These are phyloP conservation scores for Polyplosphaeria fusca DNA, from an alignment of 495 filamentous ascomycete species.

Conservation along the genomic window DNA sequence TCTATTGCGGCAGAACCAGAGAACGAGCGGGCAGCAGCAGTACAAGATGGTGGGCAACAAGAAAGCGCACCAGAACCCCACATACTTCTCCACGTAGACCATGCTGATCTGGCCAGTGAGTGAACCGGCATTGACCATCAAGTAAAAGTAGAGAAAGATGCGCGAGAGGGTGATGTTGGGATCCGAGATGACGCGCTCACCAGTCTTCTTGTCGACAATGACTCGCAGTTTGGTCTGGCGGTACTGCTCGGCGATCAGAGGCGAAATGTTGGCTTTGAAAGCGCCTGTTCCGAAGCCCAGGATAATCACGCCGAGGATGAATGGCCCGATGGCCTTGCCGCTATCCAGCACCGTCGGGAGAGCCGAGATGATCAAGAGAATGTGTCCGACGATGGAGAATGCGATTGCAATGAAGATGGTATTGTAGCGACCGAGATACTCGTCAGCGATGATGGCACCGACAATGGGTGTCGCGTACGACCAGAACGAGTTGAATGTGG, in stretches of 20 bases:
- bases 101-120: constrained; percentile 54
- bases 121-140: constrained; percentile 68
- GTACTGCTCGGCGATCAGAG: constrained; percentile 59
- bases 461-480: constrained; percentile 66
- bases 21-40: constrained; percentile 59
- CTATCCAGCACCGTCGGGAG: constrained; percentile 60
- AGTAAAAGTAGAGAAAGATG: constrained; percentile 63
- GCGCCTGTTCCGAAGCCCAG: constrained; percentile 65
- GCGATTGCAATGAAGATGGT: constrained; percentile 60
- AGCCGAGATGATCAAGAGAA: constrained; percentile 62
- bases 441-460: constrained; percentile 70
- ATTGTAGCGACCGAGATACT: constrained; percentile 66
- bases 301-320: constrained; percentile 60
- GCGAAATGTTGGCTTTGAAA: constrained; percentile 64
- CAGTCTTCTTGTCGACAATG: constrained; percentile 25
- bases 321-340: constrained; percentile 54
- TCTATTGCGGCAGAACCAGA: constrained; percentile 57
- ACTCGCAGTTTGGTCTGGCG: constrained; percentile 40
- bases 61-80: constrained; percentile 74
- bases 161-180: constrained; percentile 60
- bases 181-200: constrained; percentile 61
- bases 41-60: constrained; percentile 44
- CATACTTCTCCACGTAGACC: constrained; percentile 70
- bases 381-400: constrained; percentile 64
- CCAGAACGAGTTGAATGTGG: constrained; percentile 70